A percentile compares a stretch with the other conserved stretches of the same genome.
phyloP scores from a whole-genome alignment of 2,329 filamentous ascomycete species.

The Boeremia exigua region DNA sequence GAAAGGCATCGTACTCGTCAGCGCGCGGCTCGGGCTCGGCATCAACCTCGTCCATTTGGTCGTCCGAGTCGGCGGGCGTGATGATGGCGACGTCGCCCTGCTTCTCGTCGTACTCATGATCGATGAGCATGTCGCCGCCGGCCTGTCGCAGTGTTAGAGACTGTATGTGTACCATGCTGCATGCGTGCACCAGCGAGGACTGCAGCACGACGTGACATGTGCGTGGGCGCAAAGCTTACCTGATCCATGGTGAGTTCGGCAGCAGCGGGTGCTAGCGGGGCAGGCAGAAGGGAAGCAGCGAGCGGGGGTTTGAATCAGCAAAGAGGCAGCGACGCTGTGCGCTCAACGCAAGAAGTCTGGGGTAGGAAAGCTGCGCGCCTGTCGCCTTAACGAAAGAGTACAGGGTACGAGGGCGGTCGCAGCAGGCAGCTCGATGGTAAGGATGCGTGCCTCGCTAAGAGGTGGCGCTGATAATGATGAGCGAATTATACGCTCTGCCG shows the following conservation, averaged over 20 bases:
- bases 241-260: slow-evolving; percentile 44
- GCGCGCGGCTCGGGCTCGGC: slow-evolving; percentile 60
- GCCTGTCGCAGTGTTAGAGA: slow-evolving; percentile 50
- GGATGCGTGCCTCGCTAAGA: slow-evolving; percentile 43
- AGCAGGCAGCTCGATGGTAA: slow-evolving; percentile 22
- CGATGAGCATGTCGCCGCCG: slow-evolving; percentile 68
- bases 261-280: slow-evolving; percentile 24
- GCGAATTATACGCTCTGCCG: slow-evolving; percentile 3
- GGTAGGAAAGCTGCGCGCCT: slow-evolving; percentile 25
- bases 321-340: slow-evolving; percentile 10
- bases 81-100: slow-evolving; percentile 67
- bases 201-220: slow-evolving; percentile 1
- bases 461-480: slow-evolving; percentile 35
- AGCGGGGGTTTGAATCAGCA: not conserved
- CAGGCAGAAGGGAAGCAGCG: slow-evolving; percentile 21
- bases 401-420: slow-evolving; percentile 19
- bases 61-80: slow-evolving; percentile 61
- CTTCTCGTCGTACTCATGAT: slow-evolving; percentile 68
- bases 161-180: not conserved
- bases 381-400: slow-evolving; percentile 25
- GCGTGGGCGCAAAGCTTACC: slow-evolving; percentile 39
- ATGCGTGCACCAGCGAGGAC: not conserved
- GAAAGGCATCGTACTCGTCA: slow-evolving; percentile 80
- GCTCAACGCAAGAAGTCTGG: slow-evolving; percentile 5
- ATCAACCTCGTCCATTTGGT: slow-evolving; percentile 63